Evolutionary conservation across 2,329 filamentous ascomycete species (phyloP), one percentile per base, ranked within the genome.

Genomic region (Thelonectria discophora): DNA sequence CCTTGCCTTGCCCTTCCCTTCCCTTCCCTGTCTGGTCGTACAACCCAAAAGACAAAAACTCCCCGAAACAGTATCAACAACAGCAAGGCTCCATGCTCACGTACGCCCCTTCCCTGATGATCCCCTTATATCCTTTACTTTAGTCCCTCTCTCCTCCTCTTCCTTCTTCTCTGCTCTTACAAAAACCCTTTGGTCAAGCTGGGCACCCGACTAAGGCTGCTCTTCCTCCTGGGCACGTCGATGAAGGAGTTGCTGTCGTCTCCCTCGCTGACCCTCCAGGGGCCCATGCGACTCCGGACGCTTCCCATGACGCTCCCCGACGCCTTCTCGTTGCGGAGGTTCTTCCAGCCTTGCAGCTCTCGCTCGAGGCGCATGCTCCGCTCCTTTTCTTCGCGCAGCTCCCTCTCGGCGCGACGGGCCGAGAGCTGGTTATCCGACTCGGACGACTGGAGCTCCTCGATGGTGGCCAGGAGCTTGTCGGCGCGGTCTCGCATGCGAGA

Each of bases 391-490:
- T 97, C 93, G 7, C 93, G 86, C 15, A 97, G 84, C 72, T 98
- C 94, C 45, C 94, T 88, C 77, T 99, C 94, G 15, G 93, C 93
- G 45, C 94, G 89, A 58, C 94, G 90, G 24, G 92, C 90, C 24
- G 89, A 85, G 43, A 98, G 85, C 76, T 97, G 93, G 48, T 89
- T 90, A 11, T 88, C 83, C 20, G 91, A 93, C 77, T 98, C 94
- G 13, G 88, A 91, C 13, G 91, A 88, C 76, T 99, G 94, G 34
- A 99, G 87, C 75, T 98, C 94, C 74, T 98, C 94, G 69, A 99
- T 97, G 1, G 92, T 93, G 73, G 89, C 85, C 52, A 99, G 89
- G 5, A 98, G 88, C 74, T 93, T 93, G 67, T 95, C 92, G 64
- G 93, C 87, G 82, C 95, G 97, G 79, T 98, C 94, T 64, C 94